Percentiles rank a stretch among this genome's conserved stretches.
Evolutionary conservation across 202 grass and related monocot genomes (phyloP).

Genomic region (Carex sylvatica): DNA sequence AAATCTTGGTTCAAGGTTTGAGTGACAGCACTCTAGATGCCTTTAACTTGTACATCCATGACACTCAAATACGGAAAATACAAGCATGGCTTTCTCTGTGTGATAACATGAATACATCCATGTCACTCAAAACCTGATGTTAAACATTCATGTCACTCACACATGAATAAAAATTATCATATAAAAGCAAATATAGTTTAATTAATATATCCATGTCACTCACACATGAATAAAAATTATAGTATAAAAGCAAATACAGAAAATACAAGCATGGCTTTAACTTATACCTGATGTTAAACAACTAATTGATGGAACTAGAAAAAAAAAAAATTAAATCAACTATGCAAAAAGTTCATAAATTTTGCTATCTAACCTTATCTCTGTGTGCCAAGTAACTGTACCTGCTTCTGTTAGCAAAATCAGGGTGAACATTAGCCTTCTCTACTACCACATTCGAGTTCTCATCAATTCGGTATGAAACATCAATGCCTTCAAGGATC

Average conservation of each 20-base stretch:
- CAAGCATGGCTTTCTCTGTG: no score
- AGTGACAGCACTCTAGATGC: constrained; percentile 13
- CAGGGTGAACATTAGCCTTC: constrained; percentile 35
- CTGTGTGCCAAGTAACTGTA: constrained; percentile 37
- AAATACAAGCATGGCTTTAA: not conserved
- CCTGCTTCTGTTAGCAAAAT: constrained; percentile 24
- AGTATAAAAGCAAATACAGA: not conserved
- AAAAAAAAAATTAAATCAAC: not conserved
- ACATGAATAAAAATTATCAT: no score
- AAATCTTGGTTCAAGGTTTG: constrained; percentile 37
- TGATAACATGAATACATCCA: no score
- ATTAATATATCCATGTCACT: no score
- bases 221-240: not conserved
- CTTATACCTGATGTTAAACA: not conserved
- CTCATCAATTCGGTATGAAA: constrained; percentile 68
- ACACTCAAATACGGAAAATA: no score
- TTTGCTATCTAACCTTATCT: constrained; percentile 33
- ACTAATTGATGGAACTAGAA: not conserved
- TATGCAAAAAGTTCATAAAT: not conserved
- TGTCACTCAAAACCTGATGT: no score
- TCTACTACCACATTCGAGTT: constrained; percentile 51
- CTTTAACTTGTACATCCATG: no score
- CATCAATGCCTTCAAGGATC: constrained; percentile 73
- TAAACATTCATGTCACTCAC: no score
- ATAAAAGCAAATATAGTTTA: no score